Percentiles rank a stretch among this genome's conserved stretches.
Evolutionary conservation across 805 yeast genomes (phyloP).

Genomic region (Metschnikowia borealis): DNA sequence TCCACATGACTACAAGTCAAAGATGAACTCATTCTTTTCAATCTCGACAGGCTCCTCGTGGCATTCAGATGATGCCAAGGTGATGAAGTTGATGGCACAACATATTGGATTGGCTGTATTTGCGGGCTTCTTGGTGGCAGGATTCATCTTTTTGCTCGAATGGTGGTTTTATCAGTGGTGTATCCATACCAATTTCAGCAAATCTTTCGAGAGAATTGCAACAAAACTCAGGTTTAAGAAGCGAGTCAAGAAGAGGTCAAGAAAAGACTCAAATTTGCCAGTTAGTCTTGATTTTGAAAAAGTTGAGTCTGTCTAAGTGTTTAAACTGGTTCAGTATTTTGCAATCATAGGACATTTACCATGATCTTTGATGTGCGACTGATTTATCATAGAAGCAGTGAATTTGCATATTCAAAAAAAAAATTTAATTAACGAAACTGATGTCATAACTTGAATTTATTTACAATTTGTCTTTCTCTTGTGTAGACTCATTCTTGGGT

Average conservation of each 20-base stretch:
- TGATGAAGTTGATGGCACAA: constrained; percentile 66
- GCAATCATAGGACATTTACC: not conserved
- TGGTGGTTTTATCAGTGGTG: constrained; percentile 39
- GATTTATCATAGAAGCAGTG: constrained; percentile 1
- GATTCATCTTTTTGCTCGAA: constrained; percentile 32
- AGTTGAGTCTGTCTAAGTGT: constrained; percentile 9
- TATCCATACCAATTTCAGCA: constrained; percentile 27
- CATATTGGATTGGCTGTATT: constrained; percentile 72
- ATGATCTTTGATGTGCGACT: not conserved
- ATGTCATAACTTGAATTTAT: constrained; percentile 1
- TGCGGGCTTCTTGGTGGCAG: constrained; percentile 62
- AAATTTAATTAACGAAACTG: constrained; percentile 2
- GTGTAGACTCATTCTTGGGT: not conserved
- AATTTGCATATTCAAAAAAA: not conserved
- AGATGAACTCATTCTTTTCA: constrained; percentile 60
- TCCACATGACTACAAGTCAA: constrained; percentile 68
- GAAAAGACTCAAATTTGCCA: constrained; percentile 57
- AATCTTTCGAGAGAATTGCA: constrained; percentile 14
- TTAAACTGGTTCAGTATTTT: not conserved
- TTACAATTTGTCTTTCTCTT: constrained; percentile 4
- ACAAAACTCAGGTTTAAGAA: constrained; percentile 14
- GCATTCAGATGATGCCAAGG: constrained; percentile 85
- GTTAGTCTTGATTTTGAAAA: constrained; percentile 29
- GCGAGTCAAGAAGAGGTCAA: constrained; percentile 33
- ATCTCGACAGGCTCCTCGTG: constrained; percentile 84